A percentile compares a stretch with the other conserved stretches of the same genome.
Evolutionary conservation across 352 stramenopile genomes (phyloP).

Genomic region (Globisporangium emineosum): DNA sequence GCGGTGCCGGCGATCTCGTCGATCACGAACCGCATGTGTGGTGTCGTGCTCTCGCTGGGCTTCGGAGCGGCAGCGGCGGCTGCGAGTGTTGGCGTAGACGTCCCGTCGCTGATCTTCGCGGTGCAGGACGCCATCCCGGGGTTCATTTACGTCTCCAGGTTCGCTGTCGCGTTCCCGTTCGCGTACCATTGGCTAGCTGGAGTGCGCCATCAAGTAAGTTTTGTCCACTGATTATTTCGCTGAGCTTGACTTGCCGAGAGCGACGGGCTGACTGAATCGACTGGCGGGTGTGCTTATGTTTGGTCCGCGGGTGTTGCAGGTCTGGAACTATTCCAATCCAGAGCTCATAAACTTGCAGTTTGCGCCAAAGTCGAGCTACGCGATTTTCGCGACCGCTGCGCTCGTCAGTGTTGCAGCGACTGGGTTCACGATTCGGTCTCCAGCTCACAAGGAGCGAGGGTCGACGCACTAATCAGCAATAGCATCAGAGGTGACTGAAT

Average conservation of each 20-base stretch:
- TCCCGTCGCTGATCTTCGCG: slow-evolving; percentile 59
- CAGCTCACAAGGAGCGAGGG: neutral
- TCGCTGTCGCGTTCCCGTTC: slow-evolving; percentile 87
- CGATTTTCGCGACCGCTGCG: slow-evolving; percentile 19
- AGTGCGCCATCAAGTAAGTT: slow-evolving; percentile 52
- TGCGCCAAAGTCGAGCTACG: slow-evolving; percentile 21
- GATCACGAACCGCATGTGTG: slow-evolving; percentile 90
- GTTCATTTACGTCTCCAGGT: slow-evolving; percentile 70
- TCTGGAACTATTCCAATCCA: slow-evolving; percentile 73
- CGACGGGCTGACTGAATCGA: neutral
- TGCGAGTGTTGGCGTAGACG: slow-evolving; percentile 50
- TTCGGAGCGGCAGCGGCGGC: slow-evolving; percentile 47
- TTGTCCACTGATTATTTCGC: neutral
- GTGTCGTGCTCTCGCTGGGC: slow-evolving; percentile 71
- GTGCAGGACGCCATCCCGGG: slow-evolving; percentile 34
- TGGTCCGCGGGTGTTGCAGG: slow-evolving; percentile 13
- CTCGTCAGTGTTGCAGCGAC: slow-evolving; percentile 17
- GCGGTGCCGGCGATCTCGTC: slow-evolving; percentile 86
- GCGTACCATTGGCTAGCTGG: slow-evolving; percentile 90
- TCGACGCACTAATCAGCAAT: no score
- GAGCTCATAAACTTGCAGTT: slow-evolving; percentile 44
- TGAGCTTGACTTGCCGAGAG: neutral
- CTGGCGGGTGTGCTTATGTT: neutral
- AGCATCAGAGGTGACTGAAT: neutral
- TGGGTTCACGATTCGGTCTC: neutral